These are phyloP conservation scores for Entoloma clypeatum DNA, from an alignment of 1,284 basidiomycete genomes.

Conservation along the genomic window DNA sequence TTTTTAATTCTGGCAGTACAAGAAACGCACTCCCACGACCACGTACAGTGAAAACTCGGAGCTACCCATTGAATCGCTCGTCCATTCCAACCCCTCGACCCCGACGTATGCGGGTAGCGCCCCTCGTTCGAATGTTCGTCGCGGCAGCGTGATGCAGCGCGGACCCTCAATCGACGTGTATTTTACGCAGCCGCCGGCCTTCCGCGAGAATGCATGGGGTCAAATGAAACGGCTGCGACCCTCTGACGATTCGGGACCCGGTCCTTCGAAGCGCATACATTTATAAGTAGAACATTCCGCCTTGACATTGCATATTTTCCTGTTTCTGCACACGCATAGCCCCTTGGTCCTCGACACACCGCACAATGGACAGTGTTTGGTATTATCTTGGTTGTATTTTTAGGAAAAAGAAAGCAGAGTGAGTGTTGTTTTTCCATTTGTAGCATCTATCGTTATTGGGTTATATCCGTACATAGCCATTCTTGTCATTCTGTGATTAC, in stretches of 20 bases:
- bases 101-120: no score
- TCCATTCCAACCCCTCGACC: slow-evolving; percentile 60
- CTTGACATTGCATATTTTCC: slow-evolving; percentile 2
- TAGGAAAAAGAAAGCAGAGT: slow-evolving; percentile 6
- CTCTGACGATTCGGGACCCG: slow-evolving; percentile 17
- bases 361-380: no score
- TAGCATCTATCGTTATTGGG: slow-evolving; percentile 19
- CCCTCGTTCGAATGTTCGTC: no score
- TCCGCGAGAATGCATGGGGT: slow-evolving; percentile 18
- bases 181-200: slow-evolving; percentile 29
- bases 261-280: slow-evolving; percentile 20
- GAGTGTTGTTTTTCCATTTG: slow-evolving; percentile 12
- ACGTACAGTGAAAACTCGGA: slow-evolving; percentile 24
- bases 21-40: slow-evolving; percentile 31
- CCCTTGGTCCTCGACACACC: background rate
- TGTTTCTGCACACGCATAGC: background rate
- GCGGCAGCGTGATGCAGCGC: slow-evolving; percentile 18
- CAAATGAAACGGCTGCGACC: slow-evolving; percentile 24
- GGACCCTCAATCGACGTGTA: slow-evolving; percentile 41
- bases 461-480: slow-evolving; percentile 8
- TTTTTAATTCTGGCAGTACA: slow-evolving; percentile 54
- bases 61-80: slow-evolving; percentile 58
- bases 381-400: slow-evolving; percentile 20
- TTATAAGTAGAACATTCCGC: slow-evolving; percentile 9
- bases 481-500: slow-evolving; percentile 1